Percentiles rank a stretch among this genome's conserved stretches.
Conservation (phyloP, 257 asterid genomes). For the Misopates orontium region DNA sequence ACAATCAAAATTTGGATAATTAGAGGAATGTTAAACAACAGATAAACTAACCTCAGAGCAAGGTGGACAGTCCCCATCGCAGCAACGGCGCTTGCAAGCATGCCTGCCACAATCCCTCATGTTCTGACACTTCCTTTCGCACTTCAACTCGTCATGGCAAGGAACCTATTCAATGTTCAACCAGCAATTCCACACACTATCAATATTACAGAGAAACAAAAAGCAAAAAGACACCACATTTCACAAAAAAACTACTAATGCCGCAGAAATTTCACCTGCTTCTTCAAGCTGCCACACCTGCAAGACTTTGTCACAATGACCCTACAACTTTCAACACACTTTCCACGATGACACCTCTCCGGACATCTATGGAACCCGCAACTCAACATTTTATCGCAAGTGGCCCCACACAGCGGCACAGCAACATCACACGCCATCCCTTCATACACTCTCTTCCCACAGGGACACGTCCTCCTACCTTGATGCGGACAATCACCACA, state of each 20-base stretch:
- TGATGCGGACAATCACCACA: conserved; percentile 83
- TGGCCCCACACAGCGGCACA: conserved; percentile 74
- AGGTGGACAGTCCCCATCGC: conserved; percentile 95
- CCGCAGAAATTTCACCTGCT: conserved; percentile 54
- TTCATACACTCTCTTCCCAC: conserved; percentile 75
- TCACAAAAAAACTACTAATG: conserved; percentile 20
- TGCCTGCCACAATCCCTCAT: conserved; percentile 84
- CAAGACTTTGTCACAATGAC: conserved; percentile 72
- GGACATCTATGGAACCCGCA: conserved; percentile 88
- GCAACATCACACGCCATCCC: conserved; percentile 83
- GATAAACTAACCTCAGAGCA: conserved; percentile 76
- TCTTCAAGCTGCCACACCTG: conserved; percentile 92
- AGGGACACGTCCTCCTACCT: conserved; percentile 90
- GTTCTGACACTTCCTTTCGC: conserved; percentile 90
- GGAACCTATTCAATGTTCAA: conserved; percentile 78
- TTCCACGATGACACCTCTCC: conserved; percentile 91
- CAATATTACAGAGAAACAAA: conserved; percentile 2
- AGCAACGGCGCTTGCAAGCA: conserved; percentile 92
- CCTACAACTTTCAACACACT: conserved; percentile 76
- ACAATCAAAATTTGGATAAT: background rate
- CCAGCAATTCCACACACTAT: conserved; percentile 34
- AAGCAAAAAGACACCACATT: background rate
- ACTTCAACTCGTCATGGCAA: conserved; percentile 86
- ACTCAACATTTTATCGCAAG: conserved; percentile 69
- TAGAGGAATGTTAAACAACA: background rate